Evolutionary conservation across 768 basidiomycete species (phyloP).

Genomic region (Neoboletus brunneissimus): DNA sequence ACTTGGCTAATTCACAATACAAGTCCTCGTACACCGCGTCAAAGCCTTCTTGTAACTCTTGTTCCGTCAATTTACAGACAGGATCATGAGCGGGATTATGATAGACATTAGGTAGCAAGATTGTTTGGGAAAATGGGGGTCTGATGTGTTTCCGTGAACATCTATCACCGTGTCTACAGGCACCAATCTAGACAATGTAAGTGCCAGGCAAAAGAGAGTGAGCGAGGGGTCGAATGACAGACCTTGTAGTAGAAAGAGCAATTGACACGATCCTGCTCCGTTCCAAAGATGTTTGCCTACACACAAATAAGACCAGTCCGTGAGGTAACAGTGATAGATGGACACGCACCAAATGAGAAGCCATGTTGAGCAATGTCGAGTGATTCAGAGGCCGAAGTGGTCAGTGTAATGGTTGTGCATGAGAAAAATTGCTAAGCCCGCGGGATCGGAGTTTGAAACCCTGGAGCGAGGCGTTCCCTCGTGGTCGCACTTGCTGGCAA

Average conservation of each 20-base stretch:
- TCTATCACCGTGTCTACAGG: slow-evolving; percentile 96
- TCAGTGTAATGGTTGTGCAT: neutral
- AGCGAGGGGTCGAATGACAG: slow-evolving; percentile 19
- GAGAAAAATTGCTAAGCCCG: slow-evolving; percentile 18
- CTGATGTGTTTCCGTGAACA: slow-evolving; percentile 99
- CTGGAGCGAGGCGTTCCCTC: too few species aligned
- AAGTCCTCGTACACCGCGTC: slow-evolving; percentile 95
- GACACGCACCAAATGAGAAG: slow-evolving; percentile 70
- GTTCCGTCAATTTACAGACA: slow-evolving; percentile 80
- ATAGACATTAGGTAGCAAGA: slow-evolving; percentile 94
- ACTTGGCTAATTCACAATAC: slow-evolving; percentile 92
- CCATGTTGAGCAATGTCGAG: slow-evolving; percentile 34
- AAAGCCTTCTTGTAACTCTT: slow-evolving; percentile 88
- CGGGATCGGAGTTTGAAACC: slow-evolving; percentile 23
- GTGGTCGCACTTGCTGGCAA: too few species aligned
- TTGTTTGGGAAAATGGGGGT: slow-evolving; percentile 96
- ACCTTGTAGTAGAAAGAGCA: slow-evolving; percentile 99
- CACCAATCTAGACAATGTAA: slow-evolving; percentile 71
- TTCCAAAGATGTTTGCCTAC: slow-evolving; percentile 94
- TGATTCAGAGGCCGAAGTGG: neutral
- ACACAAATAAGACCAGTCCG: slow-evolving; percentile 1
- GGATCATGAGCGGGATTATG: slow-evolving; percentile 97
- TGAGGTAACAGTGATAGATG: neutral
- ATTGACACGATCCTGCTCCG: slow-evolving; percentile 93
- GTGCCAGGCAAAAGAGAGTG: neutral